phyloP scores from a whole-genome alignment of 345 rosid species.

The Arabis alpina region DNA sequence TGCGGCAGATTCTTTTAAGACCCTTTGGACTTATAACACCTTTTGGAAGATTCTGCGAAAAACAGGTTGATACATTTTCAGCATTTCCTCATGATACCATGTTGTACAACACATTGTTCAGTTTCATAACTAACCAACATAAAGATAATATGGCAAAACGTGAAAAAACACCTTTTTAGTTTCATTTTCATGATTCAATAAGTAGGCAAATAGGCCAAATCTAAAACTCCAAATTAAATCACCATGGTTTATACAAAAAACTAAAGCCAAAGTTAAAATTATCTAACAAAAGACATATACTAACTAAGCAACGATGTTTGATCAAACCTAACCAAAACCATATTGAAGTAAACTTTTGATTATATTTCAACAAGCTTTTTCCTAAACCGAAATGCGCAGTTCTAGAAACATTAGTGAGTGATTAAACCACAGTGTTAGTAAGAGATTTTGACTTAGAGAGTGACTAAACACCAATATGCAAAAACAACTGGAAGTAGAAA shows the following conservation, averaged over 20 bases:
- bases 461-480: neutral
- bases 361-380: neutral
- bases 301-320: neutral
- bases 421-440: neutral
- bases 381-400: neutral
- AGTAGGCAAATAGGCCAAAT: too few species aligned
- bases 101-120: neutral
- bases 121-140: neutral
- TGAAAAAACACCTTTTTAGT: neutral
- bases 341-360: neutral
- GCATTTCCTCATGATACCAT: neutral
- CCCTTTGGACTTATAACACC: neutral
- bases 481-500: neutral
- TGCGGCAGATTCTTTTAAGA: neutral
- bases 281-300: neutral
- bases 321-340: neutral
- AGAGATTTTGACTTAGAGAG: neutral
- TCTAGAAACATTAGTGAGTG: neutral
- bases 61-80: slow-evolving; percentile 6
- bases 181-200: neutral
- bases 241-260: too few species aligned
- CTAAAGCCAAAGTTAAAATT: too few species aligned
- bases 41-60: slow-evolving; percentile 21
- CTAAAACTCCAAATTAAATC: too few species aligned
- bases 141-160: neutral